phyloP scores from a whole-genome alignment of 2,329 filamentous ascomycete species.

The Lizonia empirigonia region DNA sequence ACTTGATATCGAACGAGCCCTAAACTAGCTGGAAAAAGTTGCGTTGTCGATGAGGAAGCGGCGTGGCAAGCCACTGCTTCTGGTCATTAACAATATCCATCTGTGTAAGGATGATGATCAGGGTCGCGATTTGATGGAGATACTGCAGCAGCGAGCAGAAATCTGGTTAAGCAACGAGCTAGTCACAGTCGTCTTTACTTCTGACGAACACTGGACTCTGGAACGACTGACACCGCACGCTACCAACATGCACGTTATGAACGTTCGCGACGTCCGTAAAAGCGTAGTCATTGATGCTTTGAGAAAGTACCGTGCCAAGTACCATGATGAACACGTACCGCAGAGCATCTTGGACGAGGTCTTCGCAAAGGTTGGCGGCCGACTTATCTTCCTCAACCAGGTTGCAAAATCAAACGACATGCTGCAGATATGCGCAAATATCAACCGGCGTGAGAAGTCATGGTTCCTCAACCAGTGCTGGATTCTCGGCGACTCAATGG shows the following conservation, averaged over 20 bases:
- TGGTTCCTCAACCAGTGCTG: conserved; percentile 82
- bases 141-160: conserved; percentile 92
- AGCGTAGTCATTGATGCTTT: conserved; percentile 75
- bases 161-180: conserved; percentile 92
- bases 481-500: conserved; percentile 77
- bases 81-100: conserved; percentile 95
- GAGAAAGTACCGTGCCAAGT: conserved; percentile 74
- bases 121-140: conserved; percentile 85
- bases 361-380: conserved; percentile 86
- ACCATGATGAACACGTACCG: conserved; percentile 68
- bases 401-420: conserved; percentile 84
- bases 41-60: conserved; percentile 71
- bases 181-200: conserved; percentile 91
- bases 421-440: conserved; percentile 75
- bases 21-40: conserved; percentile 97
- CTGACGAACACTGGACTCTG: conserved; percentile 97
- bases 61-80: conserved; percentile 71
- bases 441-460: conserved; percentile 71
- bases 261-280: conserved; percentile 81
- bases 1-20: conserved; percentile 90
- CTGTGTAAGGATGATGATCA: conserved; percentile 88
- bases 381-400: conserved; percentile 83
- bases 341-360: conserved; percentile 70
- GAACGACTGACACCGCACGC: conserved; percentile 90
- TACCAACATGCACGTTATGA: conserved; percentile 89